A percentile compares a stretch with the other conserved stretches of the same genome.
Conservation (phyloP, 2,329 filamentous ascomycete genomes). For the Clonostachys sp. region DNA sequence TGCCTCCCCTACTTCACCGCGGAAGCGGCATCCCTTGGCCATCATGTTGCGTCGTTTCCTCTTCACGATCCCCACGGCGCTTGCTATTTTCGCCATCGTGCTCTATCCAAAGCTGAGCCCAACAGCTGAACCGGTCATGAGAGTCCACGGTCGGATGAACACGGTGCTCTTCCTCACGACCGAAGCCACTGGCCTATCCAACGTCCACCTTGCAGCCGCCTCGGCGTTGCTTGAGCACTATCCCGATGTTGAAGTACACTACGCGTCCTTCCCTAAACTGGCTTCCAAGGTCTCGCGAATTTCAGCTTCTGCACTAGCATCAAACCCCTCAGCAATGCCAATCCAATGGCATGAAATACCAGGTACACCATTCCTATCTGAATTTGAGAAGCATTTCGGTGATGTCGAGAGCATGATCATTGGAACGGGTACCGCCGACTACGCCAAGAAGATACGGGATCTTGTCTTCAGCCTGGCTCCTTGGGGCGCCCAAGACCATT, state of each 20-base stretch:
- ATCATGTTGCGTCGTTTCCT: too few relatives aligned
- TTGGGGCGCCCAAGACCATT: slow-evolving; percentile 21
- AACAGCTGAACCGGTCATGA: too few relatives aligned
- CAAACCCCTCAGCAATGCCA: slow-evolving; percentile 5
- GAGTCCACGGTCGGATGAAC: slow-evolving; percentile 12
- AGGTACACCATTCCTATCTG: slow-evolving; percentile 5
- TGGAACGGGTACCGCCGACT: slow-evolving; percentile 9
- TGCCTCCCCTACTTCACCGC: too few relatives aligned
- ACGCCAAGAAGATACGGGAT: slow-evolving; percentile 5
- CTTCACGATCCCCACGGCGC: too few relatives aligned
- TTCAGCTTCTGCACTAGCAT: slow-evolving; percentile 6
- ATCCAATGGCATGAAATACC: slow-evolving; percentile 15
- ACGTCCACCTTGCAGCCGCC: slow-evolving; percentile 27
- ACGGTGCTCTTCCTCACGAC: slow-evolving; percentile 26
- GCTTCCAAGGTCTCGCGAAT: slow-evolving; percentile 5
- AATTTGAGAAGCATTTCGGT: background rate
- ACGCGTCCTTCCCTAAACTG: slow-evolving; percentile 21
- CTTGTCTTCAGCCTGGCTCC: slow-evolving; percentile 14
- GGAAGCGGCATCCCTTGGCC: too few relatives aligned
- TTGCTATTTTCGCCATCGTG: too few relatives aligned
- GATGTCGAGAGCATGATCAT: background rate
- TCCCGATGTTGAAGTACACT: slow-evolving; percentile 24
- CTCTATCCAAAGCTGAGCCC: too few relatives aligned
- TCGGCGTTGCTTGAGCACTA: slow-evolving; percentile 23
- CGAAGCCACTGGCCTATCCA: slow-evolving; percentile 23